Evolutionary conservation across 257 asterid species (phyloP).

Genomic region (Thymus mandschuricus): DNA sequence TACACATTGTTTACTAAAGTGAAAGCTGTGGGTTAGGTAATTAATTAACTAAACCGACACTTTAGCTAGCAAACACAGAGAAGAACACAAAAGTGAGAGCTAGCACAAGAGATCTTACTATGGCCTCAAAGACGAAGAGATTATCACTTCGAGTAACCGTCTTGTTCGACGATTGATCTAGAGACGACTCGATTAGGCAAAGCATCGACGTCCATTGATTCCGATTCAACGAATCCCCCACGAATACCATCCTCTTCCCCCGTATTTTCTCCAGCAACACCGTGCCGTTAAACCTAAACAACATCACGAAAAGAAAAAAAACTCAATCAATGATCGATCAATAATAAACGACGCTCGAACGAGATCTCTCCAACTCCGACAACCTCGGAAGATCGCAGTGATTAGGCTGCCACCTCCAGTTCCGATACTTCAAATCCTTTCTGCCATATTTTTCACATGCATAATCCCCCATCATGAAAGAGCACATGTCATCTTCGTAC

Average conservation of each 20-base stretch:
- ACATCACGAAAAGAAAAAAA: no score
- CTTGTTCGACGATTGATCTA: constrained; percentile 33
- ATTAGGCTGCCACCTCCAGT: constrained; percentile 75
- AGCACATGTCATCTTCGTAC: constrained; percentile 50
- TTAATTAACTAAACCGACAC: not conserved
- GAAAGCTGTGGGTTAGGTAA: not conserved
- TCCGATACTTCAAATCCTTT: constrained; percentile 52
- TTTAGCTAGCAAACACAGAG: not conserved
- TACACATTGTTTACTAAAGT: no score
- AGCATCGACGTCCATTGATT: constrained; percentile 62
- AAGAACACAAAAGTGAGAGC: not conserved
- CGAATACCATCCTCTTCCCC: constrained; percentile 52
- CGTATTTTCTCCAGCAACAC: constrained; percentile 47
- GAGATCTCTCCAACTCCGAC: not conserved
- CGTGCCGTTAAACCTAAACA: constrained; percentile 50
- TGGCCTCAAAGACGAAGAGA: constrained; percentile 33
- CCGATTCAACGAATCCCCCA: constrained; percentile 58
- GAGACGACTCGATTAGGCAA: constrained; percentile 49
- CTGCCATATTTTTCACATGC: constrained; percentile 64
- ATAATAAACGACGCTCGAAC: no score
- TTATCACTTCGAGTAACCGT: constrained; percentile 25
- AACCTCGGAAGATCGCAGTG: constrained; percentile 56
- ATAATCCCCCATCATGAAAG: constrained; percentile 51
- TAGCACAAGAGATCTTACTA: constrained; percentile 25
- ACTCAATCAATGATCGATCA: no score